Base-by-base conservation (phyloP, 208 protist species). In the Crithidia bombi region DNA sequence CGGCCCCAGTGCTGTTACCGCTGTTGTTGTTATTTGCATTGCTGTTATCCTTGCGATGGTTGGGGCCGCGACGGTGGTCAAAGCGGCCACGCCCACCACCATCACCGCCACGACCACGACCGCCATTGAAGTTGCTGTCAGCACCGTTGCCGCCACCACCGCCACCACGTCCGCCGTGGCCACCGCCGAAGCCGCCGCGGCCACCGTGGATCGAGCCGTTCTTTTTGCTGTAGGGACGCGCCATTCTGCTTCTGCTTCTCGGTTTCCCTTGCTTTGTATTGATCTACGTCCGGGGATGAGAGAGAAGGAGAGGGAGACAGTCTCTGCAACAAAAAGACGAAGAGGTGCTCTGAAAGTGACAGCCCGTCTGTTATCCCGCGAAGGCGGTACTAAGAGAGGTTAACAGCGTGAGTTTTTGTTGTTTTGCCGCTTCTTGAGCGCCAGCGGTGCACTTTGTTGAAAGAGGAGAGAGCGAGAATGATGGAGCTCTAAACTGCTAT, bases 151-250 rank as follows among this genome's bases (percentile, higher is more conserved):
- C 41, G 25, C 49, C 23, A 33, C 39, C 50, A 39, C 78, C 44
- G 25, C 66, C 66, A 23, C 59, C 49, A 51, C 71, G 61, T 55
- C 71, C 52, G 50, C 62, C 55, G 26, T 67, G 47, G 52, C 67
- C 44, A 30, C 38, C 21, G 36, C 19, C n/a, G 61, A 28, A 44
- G 32, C 61, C 36, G 41, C 74, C 68, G 41, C 67, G 51, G 23
- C 65, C 64, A 26, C 65, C 54, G 28, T 68, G 46, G 39, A 71
- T 65, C 11, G 66, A 23, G 30, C 67, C 61, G 25, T 62, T 35
- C 35, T 73, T 70, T 59, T 89, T 90, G 33, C 50, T 80, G 75
- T 93, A 93, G 26, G 87, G 87, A 21, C 79, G 81, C 19, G 78
- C 80, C 86, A 91, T 91, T 49, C n/a, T 73, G 3, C 49, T 12